Evolutionary conservation across 2,329 filamentous ascomycete species (phyloP).

Genomic region (Neonectria hederae): DNA sequence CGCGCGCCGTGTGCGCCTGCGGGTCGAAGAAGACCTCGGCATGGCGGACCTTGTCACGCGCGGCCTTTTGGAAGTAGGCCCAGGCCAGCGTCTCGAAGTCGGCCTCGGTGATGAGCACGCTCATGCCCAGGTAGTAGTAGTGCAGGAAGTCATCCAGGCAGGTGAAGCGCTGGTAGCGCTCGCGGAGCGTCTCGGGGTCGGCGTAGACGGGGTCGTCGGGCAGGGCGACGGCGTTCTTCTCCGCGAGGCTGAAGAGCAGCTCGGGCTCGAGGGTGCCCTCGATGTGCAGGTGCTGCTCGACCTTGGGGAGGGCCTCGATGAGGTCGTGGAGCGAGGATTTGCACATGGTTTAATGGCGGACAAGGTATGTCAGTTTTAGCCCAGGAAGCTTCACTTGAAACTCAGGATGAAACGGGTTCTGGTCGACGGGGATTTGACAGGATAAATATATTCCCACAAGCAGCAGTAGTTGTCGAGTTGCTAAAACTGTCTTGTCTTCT

Average conservation of each 20-base stretch:
- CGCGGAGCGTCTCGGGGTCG: slow-evolving; percentile 66
- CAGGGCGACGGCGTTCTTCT: slow-evolving; percentile 71
- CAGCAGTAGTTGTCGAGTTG: neutral
- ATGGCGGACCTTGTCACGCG: slow-evolving; percentile 72
- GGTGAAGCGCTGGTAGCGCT: slow-evolving; percentile 73
- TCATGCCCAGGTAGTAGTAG: slow-evolving; percentile 83
- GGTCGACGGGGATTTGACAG: neutral
- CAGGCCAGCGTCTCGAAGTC: slow-evolving; percentile 80
- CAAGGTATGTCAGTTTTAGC: neutral
- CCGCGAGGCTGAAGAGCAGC: slow-evolving; percentile 75
- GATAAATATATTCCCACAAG: neutral
- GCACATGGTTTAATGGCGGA: slow-evolving; percentile 57
- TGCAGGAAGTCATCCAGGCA: slow-evolving; percentile 80
- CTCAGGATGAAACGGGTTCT: neutral
- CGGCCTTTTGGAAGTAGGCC: slow-evolving; percentile 74
- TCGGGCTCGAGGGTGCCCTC: slow-evolving; percentile 78
- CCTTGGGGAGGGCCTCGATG: slow-evolving; percentile 75
- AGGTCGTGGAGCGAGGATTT: slow-evolving; percentile 61
- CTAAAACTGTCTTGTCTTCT: neutral
- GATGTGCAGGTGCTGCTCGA: slow-evolving; percentile 83
- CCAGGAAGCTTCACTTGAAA: slow-evolving; percentile 7
- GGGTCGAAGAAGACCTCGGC: slow-evolving; percentile 86
- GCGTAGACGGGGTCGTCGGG: slow-evolving; percentile 71
- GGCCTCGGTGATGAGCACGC: slow-evolving; percentile 68
- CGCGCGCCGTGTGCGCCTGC: slow-evolving; percentile 74